These are phyloP conservation scores for Tylopilus balloui DNA, from an alignment of 768 basidiomycete genomes.

Conservation along the genomic window DNA sequence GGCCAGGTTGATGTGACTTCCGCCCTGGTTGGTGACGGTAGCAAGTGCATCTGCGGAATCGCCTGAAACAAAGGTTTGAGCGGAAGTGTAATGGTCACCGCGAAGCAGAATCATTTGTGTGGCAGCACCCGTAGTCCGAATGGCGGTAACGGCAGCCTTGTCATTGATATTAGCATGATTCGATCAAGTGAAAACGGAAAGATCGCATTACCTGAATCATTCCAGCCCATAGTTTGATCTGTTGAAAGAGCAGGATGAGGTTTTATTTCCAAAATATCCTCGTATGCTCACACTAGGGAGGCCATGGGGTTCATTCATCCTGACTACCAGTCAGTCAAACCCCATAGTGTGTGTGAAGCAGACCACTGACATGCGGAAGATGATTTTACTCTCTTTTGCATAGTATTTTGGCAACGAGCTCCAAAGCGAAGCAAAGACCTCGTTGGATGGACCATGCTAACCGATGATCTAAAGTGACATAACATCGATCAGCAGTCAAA, in stretches of 20 bases:
- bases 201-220: constrained; percentile 6
- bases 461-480: constrained; percentile 6
- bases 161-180: not conserved
- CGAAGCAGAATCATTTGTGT: constrained; percentile 12
- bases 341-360: not conserved
- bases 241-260: not conserved
- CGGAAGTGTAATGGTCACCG: constrained; percentile 7
- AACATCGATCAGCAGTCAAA: not conserved
- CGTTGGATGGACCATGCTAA: constrained; percentile 12
- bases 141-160: constrained; percentile 15
- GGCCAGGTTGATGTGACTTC: constrained; percentile 5
- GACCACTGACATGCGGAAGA: constrained; percentile 10
- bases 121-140: constrained; percentile 9
- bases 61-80: constrained; percentile 4
- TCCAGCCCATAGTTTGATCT: constrained; percentile 8
- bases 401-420: constrained; percentile 4
- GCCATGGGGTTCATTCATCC: constrained; percentile 18
- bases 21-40: constrained; percentile 8
- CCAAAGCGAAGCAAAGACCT: constrained; percentile 12
- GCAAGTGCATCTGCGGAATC: constrained; percentile 9
- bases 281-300: constrained; percentile 6
- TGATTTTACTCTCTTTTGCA: not conserved
- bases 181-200: not conserved
- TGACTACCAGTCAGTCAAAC: not conserved
- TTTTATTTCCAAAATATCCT: not conserved